These are phyloP conservation scores for Ophiobolus disseminans DNA, from an alignment of 2,329 filamentous ascomycete genomes.

Conservation along the genomic window DNA sequence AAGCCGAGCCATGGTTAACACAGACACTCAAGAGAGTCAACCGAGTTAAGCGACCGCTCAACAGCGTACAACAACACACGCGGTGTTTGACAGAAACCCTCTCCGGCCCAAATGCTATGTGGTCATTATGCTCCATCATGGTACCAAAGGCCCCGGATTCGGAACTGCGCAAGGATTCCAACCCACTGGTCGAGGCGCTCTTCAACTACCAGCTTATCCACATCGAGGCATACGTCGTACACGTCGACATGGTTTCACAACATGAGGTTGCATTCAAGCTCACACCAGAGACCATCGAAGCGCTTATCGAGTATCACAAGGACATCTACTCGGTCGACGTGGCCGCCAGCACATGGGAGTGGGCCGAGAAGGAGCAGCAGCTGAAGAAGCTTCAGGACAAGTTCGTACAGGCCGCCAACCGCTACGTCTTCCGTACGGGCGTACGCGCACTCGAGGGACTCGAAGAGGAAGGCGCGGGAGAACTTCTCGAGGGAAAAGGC, in stretches of 20 bases:
- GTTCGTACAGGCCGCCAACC: constrained; percentile 95
- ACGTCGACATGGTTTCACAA: constrained; percentile 97
- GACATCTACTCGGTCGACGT: constrained; percentile 92
- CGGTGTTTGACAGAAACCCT: constrained; percentile 94
- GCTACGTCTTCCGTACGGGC: constrained; percentile 91
- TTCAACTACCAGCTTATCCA: constrained; percentile 94
- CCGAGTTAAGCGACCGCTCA: constrained; percentile 93
- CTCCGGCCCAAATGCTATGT: constrained; percentile 88
- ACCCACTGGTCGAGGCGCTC: constrained; percentile 83
- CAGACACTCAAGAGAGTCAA: constrained; percentile 97
- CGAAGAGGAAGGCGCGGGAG: constrained; percentile 94
- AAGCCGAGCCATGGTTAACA: constrained; percentile 95
- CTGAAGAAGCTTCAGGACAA: constrained; percentile 97
- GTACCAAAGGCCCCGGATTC: constrained; percentile 86
- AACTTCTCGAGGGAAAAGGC: constrained; percentile 88
- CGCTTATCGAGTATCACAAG: constrained; percentile 94
- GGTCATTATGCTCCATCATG: constrained; percentile 93
- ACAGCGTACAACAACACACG: constrained; percentile 94
- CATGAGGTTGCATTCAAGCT: constrained; percentile 99
- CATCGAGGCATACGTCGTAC: constrained; percentile 95
- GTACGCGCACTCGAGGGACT: constrained; percentile 90
- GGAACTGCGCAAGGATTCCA: constrained; percentile 80
- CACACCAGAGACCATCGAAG: constrained; percentile 90
- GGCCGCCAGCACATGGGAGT: constrained; percentile 87
- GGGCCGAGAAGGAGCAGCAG: constrained; percentile 95